A percentile compares a stretch with the other conserved stretches of the same genome.
Conservation (phyloP, 768 basidiomycete genomes). For the Naganishia antarctica region DNA sequence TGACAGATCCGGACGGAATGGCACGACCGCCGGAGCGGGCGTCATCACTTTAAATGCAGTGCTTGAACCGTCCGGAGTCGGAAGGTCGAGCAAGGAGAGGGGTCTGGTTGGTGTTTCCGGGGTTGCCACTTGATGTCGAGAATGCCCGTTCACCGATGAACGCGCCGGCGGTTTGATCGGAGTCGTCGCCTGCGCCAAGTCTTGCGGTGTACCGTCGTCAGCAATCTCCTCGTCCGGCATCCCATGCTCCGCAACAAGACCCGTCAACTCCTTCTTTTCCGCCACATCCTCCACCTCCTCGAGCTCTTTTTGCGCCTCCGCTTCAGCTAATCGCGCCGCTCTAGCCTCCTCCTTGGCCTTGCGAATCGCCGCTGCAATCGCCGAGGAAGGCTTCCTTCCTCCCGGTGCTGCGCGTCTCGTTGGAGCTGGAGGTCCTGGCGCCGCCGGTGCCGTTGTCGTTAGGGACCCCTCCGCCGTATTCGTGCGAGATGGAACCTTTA, state of each 20-base stretch:
- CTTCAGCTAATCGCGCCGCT: slow-evolving; percentile 2
- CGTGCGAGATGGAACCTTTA: too few species aligned
- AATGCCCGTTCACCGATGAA: too few species aligned
- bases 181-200: too few species aligned
- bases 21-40: background rate
- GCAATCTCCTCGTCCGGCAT: background rate
- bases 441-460: too few species aligned
- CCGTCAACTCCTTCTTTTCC: background rate
- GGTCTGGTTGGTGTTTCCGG: background rate
- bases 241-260: background rate
- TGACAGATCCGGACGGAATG: background rate
- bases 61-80: background rate
- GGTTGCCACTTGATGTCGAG: background rate
- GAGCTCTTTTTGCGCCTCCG: background rate
- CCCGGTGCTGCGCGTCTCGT: slow-evolving; percentile 10
- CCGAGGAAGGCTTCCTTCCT: slow-evolving; percentile 5
- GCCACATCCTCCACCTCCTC: background rate
- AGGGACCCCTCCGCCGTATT: too few species aligned
- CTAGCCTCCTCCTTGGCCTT: slow-evolving; percentile 24
- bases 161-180: too few species aligned
- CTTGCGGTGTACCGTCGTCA: too few species aligned
- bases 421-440: background rate
- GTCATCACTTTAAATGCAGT: slow-evolving; percentile 10
- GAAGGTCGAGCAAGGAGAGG: slow-evolving; percentile 11
- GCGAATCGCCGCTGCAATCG: slow-evolving; percentile 19